Evolutionary conservation across 192 early-diverging fungal species (phyloP).

Genomic region (Umbelopsis ramanniana): DNA sequence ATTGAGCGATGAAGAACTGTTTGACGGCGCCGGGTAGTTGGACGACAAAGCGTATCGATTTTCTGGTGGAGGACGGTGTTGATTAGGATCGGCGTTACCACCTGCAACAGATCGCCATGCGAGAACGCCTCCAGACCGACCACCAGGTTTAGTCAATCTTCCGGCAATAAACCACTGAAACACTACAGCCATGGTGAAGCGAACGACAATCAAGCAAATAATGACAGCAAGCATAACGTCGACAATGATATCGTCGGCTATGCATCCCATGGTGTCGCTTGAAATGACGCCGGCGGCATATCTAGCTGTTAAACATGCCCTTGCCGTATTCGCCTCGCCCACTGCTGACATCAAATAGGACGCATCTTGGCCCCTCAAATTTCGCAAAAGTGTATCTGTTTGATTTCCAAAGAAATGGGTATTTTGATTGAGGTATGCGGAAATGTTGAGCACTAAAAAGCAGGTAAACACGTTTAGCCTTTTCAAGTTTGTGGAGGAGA

Average conservation of each 20-base stretch:
- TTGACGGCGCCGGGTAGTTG: background rate
- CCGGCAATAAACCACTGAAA: conserved; percentile 72
- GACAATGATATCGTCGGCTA: conserved; percentile 1
- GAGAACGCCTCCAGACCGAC: conserved; percentile 34
- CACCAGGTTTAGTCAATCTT: conserved; percentile 54
- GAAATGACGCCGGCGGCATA: background rate
- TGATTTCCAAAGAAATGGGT: conserved; percentile 5
- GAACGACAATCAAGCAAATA: conserved; percentile 64
- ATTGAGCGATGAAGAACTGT: background rate
- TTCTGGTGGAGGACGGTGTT: conserved; percentile 32
- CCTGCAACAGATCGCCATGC: conserved; percentile 26
- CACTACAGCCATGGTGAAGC: conserved; percentile 71
- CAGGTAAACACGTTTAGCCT: background rate
- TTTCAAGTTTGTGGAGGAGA: background rate
- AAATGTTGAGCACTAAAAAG: conserved; percentile 8
- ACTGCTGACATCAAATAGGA: conserved; percentile 1
- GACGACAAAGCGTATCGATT: conserved; percentile 26
- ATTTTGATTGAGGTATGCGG: background rate
- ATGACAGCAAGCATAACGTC: conserved; percentile 56
- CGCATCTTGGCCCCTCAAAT: background rate
- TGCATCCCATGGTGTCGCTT: conserved; percentile 19
- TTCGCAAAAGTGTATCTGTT: background rate
- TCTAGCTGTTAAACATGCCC: background rate
- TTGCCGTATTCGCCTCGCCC: background rate
- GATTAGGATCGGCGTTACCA: conserved; percentile 23